A percentile compares a stretch with the other conserved stretches of the same genome.
Evolutionary conservation across 257 asterid genomes (phyloP).

Genomic region (Salvia miltiorrhiza): DNA sequence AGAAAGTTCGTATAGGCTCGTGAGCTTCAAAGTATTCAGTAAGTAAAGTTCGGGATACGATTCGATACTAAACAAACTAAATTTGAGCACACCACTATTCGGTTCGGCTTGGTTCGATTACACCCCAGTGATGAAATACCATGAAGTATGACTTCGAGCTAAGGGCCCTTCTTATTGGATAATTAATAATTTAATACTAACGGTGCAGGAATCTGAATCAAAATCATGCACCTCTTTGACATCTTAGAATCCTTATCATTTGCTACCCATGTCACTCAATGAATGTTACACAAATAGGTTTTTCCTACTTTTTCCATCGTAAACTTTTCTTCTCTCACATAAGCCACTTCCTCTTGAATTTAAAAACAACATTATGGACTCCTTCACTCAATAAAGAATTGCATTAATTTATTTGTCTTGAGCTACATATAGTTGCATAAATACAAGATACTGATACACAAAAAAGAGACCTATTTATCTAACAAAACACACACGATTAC

Average conservation of each 20-base stretch:
- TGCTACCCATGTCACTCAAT: constrained; percentile 1
- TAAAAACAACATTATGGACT: neutral
- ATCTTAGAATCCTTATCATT: constrained; percentile 45
- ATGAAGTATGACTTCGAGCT: no score
- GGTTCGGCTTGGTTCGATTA: no score
- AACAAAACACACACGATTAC: no score
- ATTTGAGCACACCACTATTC: no score
- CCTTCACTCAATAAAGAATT: neutral
- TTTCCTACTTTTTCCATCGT: neutral
- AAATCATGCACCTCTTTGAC: constrained; percentile 17
- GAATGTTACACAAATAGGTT: constrained; percentile 1
- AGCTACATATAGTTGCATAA: no score
- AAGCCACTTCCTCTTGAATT: neutral
- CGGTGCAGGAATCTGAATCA: constrained; percentile 32
- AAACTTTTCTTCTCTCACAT: neutral
- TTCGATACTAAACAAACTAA: no score
- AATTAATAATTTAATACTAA: constrained; percentile 27
- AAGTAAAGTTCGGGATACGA: no score
- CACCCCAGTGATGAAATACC: no score
- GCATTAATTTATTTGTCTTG: neutral
- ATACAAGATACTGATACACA: neutral
- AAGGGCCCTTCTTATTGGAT: constrained; percentile 25
- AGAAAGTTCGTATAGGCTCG: no score
- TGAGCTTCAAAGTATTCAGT: no score
- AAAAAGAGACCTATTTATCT: neutral